Base-by-base conservation (phyloP, 1,284 basidiomycete species). In the Fomitiporia mediterranea region DNA sequence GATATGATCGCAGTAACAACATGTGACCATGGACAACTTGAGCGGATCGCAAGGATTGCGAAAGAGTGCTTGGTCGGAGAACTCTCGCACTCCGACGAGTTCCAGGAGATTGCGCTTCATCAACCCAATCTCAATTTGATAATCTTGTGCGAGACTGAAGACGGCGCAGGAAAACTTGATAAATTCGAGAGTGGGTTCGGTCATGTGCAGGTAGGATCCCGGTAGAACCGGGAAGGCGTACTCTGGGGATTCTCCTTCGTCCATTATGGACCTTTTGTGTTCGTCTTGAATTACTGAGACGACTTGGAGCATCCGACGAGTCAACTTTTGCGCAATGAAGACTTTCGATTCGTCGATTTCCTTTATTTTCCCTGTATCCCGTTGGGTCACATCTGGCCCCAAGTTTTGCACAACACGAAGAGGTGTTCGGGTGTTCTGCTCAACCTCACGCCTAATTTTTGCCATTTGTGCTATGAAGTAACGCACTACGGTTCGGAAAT, bases 41-140 rank as follows among this genome's bases (percentile, higher is more conserved):
- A 98, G 82, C 2, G 93, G 86, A 66, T 97, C 89, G 73, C 96
- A 98, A 0, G 96, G 96, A 67, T 98, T 96, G 55, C 83, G 82
- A 77, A 95, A 98, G 0, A 78, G 70, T 1, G 94, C 94, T 49
- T 93, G 89, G 38, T 73, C 74, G 11, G 91, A 84, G 69, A 98
- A 98, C 68, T 98, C 94, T 59, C 88, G 82, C 28, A 98, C 81
- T 9, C 89, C 86, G 47, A 97, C 82, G 50, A 98, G 74, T 64
- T 98, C 94, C 53, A 99, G 81, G 28, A 97, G 73, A 68, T 90
- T 98, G 37, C 94, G 84, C 68, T 91, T 92, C 62, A 98, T 72
- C 9, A 99, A 74, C 15, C 93, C 90, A 21, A 98, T 83, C 66
- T 99, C 95, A 58, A 92, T 83, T 19, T 81, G 78, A 62, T 87